Conservation (phyloP, 2,329 filamentous ascomycete genomes). For the Juglanconis juglandina region DNA sequence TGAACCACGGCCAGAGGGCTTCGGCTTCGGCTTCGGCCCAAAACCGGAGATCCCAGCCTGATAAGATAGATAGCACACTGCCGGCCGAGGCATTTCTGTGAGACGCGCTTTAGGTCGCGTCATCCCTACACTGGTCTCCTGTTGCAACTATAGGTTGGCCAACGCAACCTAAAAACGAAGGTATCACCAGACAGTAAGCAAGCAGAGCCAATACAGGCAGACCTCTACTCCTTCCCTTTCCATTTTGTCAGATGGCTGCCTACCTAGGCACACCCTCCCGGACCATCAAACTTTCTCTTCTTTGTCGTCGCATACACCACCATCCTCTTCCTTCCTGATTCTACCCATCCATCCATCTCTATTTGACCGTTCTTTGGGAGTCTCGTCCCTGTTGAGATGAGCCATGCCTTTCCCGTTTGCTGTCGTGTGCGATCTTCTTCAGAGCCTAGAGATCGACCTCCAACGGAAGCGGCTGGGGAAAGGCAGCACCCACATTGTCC, state of each 20-base stretch:
- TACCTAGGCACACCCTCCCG: neutral
- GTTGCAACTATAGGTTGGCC: neutral
- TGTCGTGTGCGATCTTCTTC: constrained; percentile 71
- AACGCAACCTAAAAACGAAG: neutral
- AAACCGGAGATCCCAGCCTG: neutral
- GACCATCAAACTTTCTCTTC: neutral
- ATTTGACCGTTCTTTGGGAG: neutral
- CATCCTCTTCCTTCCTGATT: neutral
- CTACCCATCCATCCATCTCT: neutral
- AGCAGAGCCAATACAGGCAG: neutral
- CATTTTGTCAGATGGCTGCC: constrained; percentile 1
- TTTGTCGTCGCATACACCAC: neutral
- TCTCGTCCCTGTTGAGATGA: neutral
- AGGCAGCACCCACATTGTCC: constrained; percentile 37
- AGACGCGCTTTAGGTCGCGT: neutral
- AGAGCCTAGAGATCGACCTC: constrained; percentile 55
- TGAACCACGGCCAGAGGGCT: neutral
- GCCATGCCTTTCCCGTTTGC: constrained; percentile 65
- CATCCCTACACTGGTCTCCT: constrained; percentile 1
- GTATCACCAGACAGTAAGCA: neutral
- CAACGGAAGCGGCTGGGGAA: constrained; percentile 29
- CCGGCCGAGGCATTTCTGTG: neutral
- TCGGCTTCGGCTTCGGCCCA: neutral
- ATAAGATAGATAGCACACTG: neutral
- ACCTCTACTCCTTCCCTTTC: neutral